phyloP scores from a whole-genome alignment of 257 asterid genomes.

The Scutellaria barbata region DNA sequence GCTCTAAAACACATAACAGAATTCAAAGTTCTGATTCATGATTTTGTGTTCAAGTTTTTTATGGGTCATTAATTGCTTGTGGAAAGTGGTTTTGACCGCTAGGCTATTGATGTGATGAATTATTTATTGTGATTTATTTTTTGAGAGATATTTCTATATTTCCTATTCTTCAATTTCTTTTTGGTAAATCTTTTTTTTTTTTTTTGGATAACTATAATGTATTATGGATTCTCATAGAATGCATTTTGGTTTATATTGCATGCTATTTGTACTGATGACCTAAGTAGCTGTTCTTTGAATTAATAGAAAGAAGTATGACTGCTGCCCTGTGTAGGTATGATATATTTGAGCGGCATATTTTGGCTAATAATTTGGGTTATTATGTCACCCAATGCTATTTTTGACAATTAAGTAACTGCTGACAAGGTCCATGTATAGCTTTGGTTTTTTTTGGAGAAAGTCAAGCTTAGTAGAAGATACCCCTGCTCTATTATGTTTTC shows the following conservation, averaged over 20 bases:
- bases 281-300: background rate
- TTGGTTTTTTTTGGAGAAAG: background rate
- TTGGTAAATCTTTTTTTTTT: background rate
- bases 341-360: too few relatives aligned
- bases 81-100: conserved; percentile 13
- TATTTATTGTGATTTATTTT: background rate
- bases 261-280: conserved; percentile 1
- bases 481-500: conserved; percentile 15
- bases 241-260: background rate
- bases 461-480: background rate
- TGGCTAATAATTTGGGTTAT: too few relatives aligned
- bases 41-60: background rate
- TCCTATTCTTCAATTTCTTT: background rate
- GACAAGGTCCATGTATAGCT: too few relatives aligned
- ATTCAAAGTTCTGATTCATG: background rate
- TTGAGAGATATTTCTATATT: background rate
- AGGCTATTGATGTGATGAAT: conserved; percentile 9
- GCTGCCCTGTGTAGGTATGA: too few relatives aligned
- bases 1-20: background rate
- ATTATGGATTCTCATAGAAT: conserved; percentile 8
- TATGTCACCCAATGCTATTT: too few relatives aligned
- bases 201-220: background rate
- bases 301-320: background rate
- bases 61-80: conserved; percentile 16
- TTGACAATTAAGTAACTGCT: too few relatives aligned